phyloP scores from a whole-genome alignment of 1,139 yeast species.

The Sugiyamaella paludigena region DNA sequence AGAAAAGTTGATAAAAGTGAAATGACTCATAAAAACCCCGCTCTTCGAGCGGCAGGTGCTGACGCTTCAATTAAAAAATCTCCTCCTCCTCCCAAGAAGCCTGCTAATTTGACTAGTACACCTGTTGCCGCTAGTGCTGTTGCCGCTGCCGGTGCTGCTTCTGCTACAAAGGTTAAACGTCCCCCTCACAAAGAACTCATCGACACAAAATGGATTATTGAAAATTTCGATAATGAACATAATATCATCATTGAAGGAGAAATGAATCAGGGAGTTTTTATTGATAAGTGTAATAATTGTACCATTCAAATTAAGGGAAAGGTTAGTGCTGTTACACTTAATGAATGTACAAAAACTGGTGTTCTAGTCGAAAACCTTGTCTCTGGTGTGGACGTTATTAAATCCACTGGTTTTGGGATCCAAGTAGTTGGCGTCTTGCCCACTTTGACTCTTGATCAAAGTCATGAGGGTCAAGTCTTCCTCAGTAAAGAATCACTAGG shows the following conservation, averaged over 20 bases:
- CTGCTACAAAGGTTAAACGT: conserved; percentile 51
- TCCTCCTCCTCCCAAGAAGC: conserved; percentile 74
- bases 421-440: conserved; percentile 83
- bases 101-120: conserved; percentile 55
- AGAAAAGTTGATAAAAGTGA: conserved; percentile 90
- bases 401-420: conserved; percentile 74
- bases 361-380: conserved; percentile 80
- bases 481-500: conserved; percentile 66
- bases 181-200: conserved; percentile 75
- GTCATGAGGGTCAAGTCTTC: conserved; percentile 82
- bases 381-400: conserved; percentile 85
- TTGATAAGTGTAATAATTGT: conserved; percentile 72
- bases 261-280: conserved; percentile 83
- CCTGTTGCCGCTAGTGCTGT: conserved; percentile 28
- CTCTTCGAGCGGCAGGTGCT: conserved; percentile 49
- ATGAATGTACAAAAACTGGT: conserved; percentile 69
- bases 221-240: conserved; percentile 63
- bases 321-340: conserved; percentile 81
- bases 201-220: conserved; percentile 88
- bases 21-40: conserved; percentile 94
- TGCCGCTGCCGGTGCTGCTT: conserved; percentile 34
- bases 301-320: conserved; percentile 87
- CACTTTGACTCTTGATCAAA: conserved; percentile 80
- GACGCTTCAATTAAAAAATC: conserved; percentile 43
- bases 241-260: conserved; percentile 72